Evolutionary conservation across 2,329 filamentous ascomycete species (phyloP).

Genomic region (Botrytis porri): DNA sequence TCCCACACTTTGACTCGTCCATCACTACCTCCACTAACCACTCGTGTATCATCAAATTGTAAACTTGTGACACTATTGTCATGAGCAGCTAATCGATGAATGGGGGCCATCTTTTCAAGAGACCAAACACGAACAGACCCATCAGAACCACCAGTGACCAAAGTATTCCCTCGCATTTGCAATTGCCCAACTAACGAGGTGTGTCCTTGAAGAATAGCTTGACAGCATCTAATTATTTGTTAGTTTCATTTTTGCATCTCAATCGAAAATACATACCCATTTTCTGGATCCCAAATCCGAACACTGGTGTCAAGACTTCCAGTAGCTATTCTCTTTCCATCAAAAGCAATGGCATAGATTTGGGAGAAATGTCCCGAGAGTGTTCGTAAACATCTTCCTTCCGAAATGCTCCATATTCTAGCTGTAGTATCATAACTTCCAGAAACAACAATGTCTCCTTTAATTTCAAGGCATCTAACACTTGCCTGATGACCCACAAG

Average conservation of each 20-base stretch:
- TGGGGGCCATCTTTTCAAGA: conserved; percentile 81
- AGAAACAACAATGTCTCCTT: conserved; percentile 95
- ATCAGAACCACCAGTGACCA: conserved; percentile 94
- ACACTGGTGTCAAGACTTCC: conserved; percentile 96
- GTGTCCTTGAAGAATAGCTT: conserved; percentile 92
- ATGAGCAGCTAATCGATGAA: conserved; percentile 91
- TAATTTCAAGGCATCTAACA: conserved; percentile 91
- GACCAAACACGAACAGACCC: conserved; percentile 97
- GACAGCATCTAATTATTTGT: conserved; percentile 44
- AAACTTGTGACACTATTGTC: conserved; percentile 98
- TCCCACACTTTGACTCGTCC: conserved; percentile 99
- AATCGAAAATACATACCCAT: conserved; percentile 59
- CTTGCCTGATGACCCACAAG: conserved; percentile 93
- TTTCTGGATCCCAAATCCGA: conserved; percentile 89
- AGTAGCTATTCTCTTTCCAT: conserved; percentile 88
- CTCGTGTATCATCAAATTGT: conserved; percentile 93
- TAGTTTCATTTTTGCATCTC: conserved; percentile 38
- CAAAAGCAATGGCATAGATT: conserved; percentile 97
- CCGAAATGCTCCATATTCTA: conserved; percentile 95
- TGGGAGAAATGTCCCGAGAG: conserved; percentile 95
- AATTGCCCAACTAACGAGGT: conserved; percentile 95
- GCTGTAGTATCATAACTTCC: conserved; percentile 97
- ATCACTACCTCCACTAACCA: conserved; percentile 94
- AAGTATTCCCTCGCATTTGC: conserved; percentile 89
- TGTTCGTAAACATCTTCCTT: conserved; percentile 87